A percentile compares a stretch with the other conserved stretches of the same genome.
Evolutionary conservation across 352 stramenopile species (phyloP).

Genomic region (Phytophthora agathidicida): DNA sequence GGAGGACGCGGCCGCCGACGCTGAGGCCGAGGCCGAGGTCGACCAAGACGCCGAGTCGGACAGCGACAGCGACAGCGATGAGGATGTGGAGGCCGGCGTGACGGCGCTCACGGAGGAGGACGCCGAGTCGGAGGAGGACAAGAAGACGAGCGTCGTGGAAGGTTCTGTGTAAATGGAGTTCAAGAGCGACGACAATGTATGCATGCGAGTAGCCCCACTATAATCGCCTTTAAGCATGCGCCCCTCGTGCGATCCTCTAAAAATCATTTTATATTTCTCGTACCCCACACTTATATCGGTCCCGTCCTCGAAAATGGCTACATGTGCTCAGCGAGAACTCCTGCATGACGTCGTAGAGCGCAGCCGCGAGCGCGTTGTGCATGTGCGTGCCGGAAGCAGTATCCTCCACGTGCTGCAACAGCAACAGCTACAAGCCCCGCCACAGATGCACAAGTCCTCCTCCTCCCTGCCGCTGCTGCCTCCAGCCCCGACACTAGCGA

Average conservation of each 20-base stretch:
- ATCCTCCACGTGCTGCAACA: slow-evolving; percentile 45
- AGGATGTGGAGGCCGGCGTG: slow-evolving; percentile 37
- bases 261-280: slow-evolving; percentile 9
- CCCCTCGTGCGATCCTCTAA: slow-evolving; percentile 7
- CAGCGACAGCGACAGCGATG: slow-evolving; percentile 48
- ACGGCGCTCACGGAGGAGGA: slow-evolving; percentile 39
- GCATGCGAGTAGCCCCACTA: slow-evolving; percentile 20
- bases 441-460: background rate
- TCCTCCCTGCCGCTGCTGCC: slow-evolving; percentile 22
- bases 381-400: slow-evolving; percentile 59
- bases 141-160: slow-evolving; percentile 62
- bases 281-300: background rate
- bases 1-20: slow-evolving; percentile 36
- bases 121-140: slow-evolving; percentile 30
- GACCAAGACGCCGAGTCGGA: slow-evolving; percentile 48
- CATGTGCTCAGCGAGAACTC: slow-evolving; percentile 44
- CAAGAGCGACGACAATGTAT: slow-evolving; percentile 22
- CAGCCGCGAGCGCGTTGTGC: slow-evolving; percentile 58
- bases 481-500: slow-evolving; percentile 7
- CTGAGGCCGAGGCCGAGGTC: slow-evolving; percentile 40
- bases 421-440: slow-evolving; percentile 1
- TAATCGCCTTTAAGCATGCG: slow-evolving; percentile 18
- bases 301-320: slow-evolving; percentile 21
- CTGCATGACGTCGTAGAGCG: slow-evolving; percentile 67
- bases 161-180: slow-evolving; percentile 57